These are phyloP conservation scores for Notholithocarpus densiflorus DNA, from an alignment of 306 rosid species.

Conservation along the genomic window DNA sequence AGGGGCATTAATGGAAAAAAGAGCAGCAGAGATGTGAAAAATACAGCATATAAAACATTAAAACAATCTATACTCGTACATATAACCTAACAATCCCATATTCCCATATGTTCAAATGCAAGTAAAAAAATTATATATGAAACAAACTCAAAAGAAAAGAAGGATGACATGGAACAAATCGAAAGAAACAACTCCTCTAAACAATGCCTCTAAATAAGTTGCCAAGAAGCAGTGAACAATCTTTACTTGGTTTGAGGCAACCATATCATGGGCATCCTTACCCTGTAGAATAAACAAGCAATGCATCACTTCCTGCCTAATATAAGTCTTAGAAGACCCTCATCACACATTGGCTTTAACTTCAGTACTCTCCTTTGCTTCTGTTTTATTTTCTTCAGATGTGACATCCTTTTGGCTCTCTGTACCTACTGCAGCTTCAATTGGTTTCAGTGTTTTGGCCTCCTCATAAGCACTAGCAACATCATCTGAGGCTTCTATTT, in stretches of 20 bases:
- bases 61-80: not conserved
- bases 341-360: conserved; percentile 8
- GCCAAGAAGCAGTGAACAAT: conserved; percentile 4
- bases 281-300: not conserved
- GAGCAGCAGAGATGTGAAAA: not conserved
- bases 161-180: not conserved
- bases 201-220: conserved; percentile 17
- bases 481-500: not conserved
- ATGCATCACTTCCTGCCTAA: conserved; percentile 1
- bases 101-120: not conserved
- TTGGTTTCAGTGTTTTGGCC: conserved; percentile 19
- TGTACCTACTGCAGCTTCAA: not conserved
- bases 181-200: not conserved
- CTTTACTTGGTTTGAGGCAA: not conserved
- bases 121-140: not conserved
- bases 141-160: conserved; percentile 1
- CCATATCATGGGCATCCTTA: not conserved
- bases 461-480: not conserved
- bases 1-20: not conserved
- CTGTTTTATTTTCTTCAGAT: conserved; percentile 18
- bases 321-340: conserved; percentile 10
- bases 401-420: not conserved
- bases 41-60: not conserved
- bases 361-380: not conserved
- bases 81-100: not conserved